Evolutionary conservation across 768 basidiomycete genomes (phyloP).

Genomic region (Naganishia friedmannii): DNA sequence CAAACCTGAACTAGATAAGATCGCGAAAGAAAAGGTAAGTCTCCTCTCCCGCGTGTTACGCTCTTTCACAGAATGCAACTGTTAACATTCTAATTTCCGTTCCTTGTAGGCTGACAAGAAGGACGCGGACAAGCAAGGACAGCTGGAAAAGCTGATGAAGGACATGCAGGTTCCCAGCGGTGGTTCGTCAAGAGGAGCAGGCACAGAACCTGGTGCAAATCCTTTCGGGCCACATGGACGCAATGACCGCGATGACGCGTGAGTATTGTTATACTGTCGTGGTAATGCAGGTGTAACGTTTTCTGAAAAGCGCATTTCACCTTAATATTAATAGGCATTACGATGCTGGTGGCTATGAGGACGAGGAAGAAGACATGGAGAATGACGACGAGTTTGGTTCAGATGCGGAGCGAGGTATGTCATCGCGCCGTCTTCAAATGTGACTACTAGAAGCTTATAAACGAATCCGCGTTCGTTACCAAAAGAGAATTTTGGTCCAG

Average conservation of each 20-base stretch:
- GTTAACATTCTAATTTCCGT: background rate
- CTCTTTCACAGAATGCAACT: background rate
- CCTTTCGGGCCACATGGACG: slow-evolving; percentile 50
- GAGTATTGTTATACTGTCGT: slow-evolving; percentile 10
- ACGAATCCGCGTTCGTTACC: background rate
- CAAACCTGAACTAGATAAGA: slow-evolving; percentile 77
- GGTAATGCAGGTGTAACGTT: background rate
- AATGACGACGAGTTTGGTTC: slow-evolving; percentile 34
- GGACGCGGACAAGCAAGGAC: slow-evolving; percentile 48
- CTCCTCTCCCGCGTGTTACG: background rate
- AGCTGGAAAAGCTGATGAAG: slow-evolving; percentile 50
- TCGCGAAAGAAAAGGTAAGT: slow-evolving; percentile 53
- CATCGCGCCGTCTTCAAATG: background rate
- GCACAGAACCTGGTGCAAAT: slow-evolving; percentile 36
- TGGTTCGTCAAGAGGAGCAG: slow-evolving; percentile 21
- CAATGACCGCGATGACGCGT: slow-evolving; percentile 50
- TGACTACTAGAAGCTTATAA: background rate
- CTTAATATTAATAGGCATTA: slow-evolving; percentile 24
- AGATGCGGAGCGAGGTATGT: slow-evolving; percentile 29
- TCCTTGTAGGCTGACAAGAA: slow-evolving; percentile 38
- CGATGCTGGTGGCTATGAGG: slow-evolving; percentile 37
- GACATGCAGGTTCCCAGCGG: slow-evolving; percentile 46
- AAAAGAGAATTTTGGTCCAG: slow-evolving; percentile 9
- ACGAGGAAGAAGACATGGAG: slow-evolving; percentile 40
- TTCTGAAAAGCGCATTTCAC: background rate